These are phyloP conservation scores for Ploettnerulaceae sp. DNA, from an alignment of 2,329 filamentous ascomycete species.

Conservation along the genomic window DNA sequence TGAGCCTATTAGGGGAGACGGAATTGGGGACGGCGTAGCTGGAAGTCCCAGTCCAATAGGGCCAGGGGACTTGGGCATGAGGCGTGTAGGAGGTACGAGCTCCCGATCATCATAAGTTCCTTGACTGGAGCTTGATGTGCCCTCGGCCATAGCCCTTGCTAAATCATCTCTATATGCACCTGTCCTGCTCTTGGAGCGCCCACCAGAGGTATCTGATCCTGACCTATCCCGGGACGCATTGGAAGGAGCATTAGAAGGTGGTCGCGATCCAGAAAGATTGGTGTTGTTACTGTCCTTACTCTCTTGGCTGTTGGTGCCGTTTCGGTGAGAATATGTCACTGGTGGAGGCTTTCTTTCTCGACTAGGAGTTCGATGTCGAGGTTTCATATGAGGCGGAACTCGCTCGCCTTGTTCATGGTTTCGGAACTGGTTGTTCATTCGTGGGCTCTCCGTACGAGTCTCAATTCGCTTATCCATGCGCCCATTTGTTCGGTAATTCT, in stretches of 20 bases:
- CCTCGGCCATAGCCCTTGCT: conserved; percentile 28
- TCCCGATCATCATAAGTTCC: conserved; percentile 25
- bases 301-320: conserved; percentile 19
- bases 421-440: conserved; percentile 6
- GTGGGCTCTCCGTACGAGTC: background rate
- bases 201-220: conserved; percentile 29
- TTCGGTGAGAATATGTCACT: conserved; percentile 21
- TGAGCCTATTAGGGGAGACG: conserved; percentile 23
- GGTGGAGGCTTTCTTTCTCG: conserved; percentile 29
- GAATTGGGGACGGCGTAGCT: conserved; percentile 27
- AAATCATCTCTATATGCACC: conserved; percentile 31
- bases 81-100: conserved; percentile 20
- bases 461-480: conserved; percentile 1
- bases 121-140: conserved; percentile 22
- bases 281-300: conserved; percentile 22
- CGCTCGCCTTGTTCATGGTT: conserved; percentile 20
- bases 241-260: conserved; percentile 21
- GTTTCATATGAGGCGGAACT: conserved; percentile 21
- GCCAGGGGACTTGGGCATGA: conserved; percentile 25
- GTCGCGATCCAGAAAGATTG: conserved; percentile 26
- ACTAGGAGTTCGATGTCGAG: conserved; percentile 24
- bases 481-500: background rate
- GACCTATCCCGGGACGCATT: conserved; percentile 30
- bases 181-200: conserved; percentile 31
- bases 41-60: conserved; percentile 12